Percentiles rank a stretch among this genome's conserved stretches.
Evolutionary conservation across 805 yeast species (phyloP).

Genomic region (Trichomonascus vanleenenianus): DNA sequence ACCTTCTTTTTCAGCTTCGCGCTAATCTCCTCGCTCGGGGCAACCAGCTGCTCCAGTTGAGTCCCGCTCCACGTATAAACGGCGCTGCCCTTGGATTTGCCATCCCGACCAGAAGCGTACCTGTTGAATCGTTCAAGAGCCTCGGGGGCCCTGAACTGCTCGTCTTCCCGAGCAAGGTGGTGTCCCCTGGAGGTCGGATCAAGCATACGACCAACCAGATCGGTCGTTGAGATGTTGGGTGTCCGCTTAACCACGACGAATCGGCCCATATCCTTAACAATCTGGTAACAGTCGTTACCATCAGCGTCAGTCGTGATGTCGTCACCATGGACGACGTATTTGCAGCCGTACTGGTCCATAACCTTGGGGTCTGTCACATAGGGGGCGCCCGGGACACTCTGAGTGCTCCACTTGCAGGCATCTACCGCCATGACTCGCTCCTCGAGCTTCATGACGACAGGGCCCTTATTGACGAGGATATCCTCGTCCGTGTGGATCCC

Average conservation of each 20-base stretch:
- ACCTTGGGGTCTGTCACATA: constrained; percentile 84
- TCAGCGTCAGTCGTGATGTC: constrained; percentile 95
- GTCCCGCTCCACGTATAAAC: constrained; percentile 40
- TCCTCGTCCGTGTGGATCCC: constrained; percentile 94
- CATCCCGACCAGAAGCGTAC: constrained; percentile 62
- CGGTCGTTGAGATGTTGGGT: constrained; percentile 91
- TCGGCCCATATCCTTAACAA: constrained; percentile 75
- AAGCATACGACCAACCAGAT: constrained; percentile 83
- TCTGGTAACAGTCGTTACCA: constrained; percentile 88
- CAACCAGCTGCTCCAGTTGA: constrained; percentile 21
- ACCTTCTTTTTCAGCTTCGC: constrained; percentile 19
- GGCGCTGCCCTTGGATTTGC: constrained; percentile 48
- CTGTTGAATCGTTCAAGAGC: constrained; percentile 36
- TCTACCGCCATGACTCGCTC: constrained; percentile 82
- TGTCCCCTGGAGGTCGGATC: constrained; percentile 54
- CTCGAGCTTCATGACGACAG: constrained; percentile 78
- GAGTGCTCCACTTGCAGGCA: constrained; percentile 84
- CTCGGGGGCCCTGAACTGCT: constrained; percentile 29
- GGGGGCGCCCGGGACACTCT: constrained; percentile 71
- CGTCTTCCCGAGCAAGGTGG: constrained; percentile 24
- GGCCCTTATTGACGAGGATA: constrained; percentile 77
- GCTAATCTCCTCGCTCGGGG: constrained; percentile 10
- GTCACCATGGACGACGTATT: constrained; percentile 97
- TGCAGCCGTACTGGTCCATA: constrained; percentile 66
- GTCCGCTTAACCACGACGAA: constrained; percentile 90